phyloP scores from a whole-genome alignment of 2,329 filamentous ascomycete genomes.

The Apiospora kogelbergensis region DNA sequence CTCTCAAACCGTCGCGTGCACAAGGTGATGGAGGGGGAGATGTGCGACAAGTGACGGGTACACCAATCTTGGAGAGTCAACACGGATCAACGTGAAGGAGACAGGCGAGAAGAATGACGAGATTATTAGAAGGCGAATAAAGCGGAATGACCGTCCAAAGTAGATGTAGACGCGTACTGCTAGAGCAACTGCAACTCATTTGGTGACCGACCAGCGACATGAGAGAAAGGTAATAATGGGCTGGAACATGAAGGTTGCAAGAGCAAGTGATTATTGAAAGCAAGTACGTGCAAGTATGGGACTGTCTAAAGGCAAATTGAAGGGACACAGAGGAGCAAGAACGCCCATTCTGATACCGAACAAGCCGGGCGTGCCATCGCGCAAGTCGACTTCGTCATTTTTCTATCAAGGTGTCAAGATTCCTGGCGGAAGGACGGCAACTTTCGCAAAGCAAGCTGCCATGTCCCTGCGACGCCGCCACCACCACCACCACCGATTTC shows the following conservation, averaged over 20 bases:
- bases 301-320: neutral
- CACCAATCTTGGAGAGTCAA: neutral
- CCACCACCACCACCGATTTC: neutral
- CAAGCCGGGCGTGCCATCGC: neutral
- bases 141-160: neutral
- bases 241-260: neutral
- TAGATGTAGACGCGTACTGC: constrained; percentile 1
- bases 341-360: neutral
- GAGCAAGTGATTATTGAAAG: neutral
- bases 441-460: neutral
- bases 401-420: neutral
- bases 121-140: neutral
- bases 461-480: neutral
- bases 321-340: neutral
- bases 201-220: constrained; percentile 1
- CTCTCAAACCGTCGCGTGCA: neutral
- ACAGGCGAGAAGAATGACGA: neutral
- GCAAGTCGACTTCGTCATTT: constrained; percentile 1
- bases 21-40: neutral
- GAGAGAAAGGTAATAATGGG: neutral
- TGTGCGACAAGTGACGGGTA: neutral
- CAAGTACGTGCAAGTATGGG: neutral
- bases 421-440: neutral
- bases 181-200: neutral
- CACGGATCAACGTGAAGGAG: neutral